Evolutionary conservation across 495 filamentous ascomycete genomes (phyloP), one percentile per base, ranked within the genome.

Genomic region (Penicillium ochrochloron): DNA sequence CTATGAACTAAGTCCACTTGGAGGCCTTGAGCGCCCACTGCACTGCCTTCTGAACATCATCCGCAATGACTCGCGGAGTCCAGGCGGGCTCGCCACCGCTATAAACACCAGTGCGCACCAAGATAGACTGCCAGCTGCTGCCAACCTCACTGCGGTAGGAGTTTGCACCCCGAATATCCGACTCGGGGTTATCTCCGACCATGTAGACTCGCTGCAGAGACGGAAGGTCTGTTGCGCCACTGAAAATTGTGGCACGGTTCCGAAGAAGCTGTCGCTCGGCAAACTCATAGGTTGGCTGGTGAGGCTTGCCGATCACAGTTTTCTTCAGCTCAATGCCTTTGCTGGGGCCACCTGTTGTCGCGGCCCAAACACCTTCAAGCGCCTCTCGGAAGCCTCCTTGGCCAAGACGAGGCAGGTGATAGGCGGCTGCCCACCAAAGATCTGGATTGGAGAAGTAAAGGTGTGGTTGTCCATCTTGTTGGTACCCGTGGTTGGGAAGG

Each of bases 111-210:
- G 91, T 98, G 60, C 86, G 82, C 19, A 98, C 93, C 59, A 99
- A 78, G 15, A 97, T 82, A 39, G 89, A 91, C 21, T 82, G 72
- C 95, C 95, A 99, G 69, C 86, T 75, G 25, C 87, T 93, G 8
- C 89, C 89, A 46, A 77, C 65, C 10, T 80, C 75, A 63, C 89
- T 92, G 14, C 71, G 69, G 73, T 90, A 95, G 34, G 80, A 81
- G 69, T 97, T 98, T 27, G 91, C 94, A n/a, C 96, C 95, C 14
- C 83, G 78, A 62, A 99, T 96, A 75, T 99, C 95, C 33, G 88
- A 91, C 71, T 92, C 92, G 0, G 95, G 94, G 67, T 98, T 99
- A 68, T 99, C 95, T 0, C 95, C 95, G n/a, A 99, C 84, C 94
- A 98, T 97, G 70, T 96, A 98, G 6, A 99, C 91, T 15, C 80